These are phyloP conservation scores for Monosporozyma solicola DNA, from an alignment of 805 yeast species.

Conservation along the genomic window DNA sequence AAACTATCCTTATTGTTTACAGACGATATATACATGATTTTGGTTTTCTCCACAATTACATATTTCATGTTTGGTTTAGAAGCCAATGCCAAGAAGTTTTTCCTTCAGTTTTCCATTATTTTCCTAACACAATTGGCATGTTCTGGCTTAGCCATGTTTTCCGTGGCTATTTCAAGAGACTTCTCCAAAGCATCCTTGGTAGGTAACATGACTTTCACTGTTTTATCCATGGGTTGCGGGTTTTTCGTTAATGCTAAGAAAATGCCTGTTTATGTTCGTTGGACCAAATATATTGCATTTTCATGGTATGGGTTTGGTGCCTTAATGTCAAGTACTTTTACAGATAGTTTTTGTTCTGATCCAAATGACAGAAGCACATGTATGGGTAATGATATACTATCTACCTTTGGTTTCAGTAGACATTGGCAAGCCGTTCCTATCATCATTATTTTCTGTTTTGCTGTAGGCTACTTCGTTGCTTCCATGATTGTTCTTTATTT, in stretches of 20 bases:
- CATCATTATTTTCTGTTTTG: slow-evolving; percentile 49
- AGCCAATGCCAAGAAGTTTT: slow-evolving; percentile 42
- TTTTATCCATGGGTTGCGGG: slow-evolving; percentile 74
- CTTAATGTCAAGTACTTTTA: slow-evolving; percentile 53
- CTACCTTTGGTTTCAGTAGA: slow-evolving; percentile 49
- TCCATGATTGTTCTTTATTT: slow-evolving; percentile 41
- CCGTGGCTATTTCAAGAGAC: slow-evolving; percentile 50
- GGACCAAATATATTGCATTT: slow-evolving; percentile 72
- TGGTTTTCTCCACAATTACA: slow-evolving; percentile 50
- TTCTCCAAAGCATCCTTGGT: slow-evolving; percentile 53
- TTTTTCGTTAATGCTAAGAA: slow-evolving; percentile 63
- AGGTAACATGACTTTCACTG: slow-evolving; percentile 56
- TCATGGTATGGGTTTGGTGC: slow-evolving; percentile 76
- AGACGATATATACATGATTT: slow-evolving; percentile 60
- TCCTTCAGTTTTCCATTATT: slow-evolving; percentile 50
- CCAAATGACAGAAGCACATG: slow-evolving; percentile 24
- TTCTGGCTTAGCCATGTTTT: slow-evolving; percentile 22
- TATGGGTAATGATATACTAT: slow-evolving; percentile 42
- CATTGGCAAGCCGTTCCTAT: slow-evolving; percentile 63
- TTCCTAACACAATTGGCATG: slow-evolving; percentile 44
- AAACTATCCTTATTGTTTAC: slow-evolving; percentile 54
- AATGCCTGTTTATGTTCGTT: slow-evolving; percentile 78
- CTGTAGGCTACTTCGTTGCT: slow-evolving; percentile 42
- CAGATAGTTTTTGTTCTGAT: slow-evolving; percentile 51
- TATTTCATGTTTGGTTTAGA: slow-evolving; percentile 75